Conservation (phyloP, 2,329 filamentous ascomycete species). For the Lachnellula cervina region DNA sequence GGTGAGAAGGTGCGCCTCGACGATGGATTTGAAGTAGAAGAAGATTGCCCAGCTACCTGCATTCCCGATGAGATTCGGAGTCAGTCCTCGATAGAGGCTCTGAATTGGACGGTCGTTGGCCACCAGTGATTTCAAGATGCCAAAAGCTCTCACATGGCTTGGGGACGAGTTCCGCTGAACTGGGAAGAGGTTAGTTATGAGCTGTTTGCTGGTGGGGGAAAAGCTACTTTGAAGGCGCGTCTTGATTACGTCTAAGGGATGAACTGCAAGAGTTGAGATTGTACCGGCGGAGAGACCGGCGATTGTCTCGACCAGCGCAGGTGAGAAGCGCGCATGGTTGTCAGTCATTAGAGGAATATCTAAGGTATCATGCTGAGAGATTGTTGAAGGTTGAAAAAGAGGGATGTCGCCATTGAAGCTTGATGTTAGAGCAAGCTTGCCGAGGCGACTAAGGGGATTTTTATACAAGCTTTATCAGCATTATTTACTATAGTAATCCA, state of each 20-base stretch:
- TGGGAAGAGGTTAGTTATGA: slow-evolving; percentile 25
- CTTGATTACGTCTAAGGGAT: slow-evolving; percentile 94
- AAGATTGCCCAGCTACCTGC: slow-evolving; percentile 87
- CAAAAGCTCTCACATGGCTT: slow-evolving; percentile 43
- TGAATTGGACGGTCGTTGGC: slow-evolving; percentile 51
- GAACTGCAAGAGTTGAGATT: slow-evolving; percentile 78
- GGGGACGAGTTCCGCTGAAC: slow-evolving; percentile 46
- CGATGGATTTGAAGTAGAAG: slow-evolving; percentile 68
- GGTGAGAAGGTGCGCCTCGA: slow-evolving; percentile 39
- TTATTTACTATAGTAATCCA: background rate
- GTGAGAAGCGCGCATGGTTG: slow-evolving; percentile 55
- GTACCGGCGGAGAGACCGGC: slow-evolving; percentile 87
- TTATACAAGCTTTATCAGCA: background rate
- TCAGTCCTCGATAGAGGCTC: slow-evolving; percentile 83
- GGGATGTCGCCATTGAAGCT: slow-evolving; percentile 23
- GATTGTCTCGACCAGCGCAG: slow-evolving; percentile 78
- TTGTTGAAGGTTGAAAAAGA: slow-evolving; percentile 3
- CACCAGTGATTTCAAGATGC: slow-evolving; percentile 42
- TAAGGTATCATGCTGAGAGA: slow-evolving; percentile 17
- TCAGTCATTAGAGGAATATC: slow-evolving; percentile 29
- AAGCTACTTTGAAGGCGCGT: slow-evolving; percentile 80
- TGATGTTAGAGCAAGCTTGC: slow-evolving; percentile 9
- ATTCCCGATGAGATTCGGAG: slow-evolving; percentile 88
- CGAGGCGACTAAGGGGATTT: slow-evolving; percentile 7
- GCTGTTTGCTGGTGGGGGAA: slow-evolving; percentile 5